Conservation (phyloP, 106 monocot species). For the Agapanthus africanus region DNA sequence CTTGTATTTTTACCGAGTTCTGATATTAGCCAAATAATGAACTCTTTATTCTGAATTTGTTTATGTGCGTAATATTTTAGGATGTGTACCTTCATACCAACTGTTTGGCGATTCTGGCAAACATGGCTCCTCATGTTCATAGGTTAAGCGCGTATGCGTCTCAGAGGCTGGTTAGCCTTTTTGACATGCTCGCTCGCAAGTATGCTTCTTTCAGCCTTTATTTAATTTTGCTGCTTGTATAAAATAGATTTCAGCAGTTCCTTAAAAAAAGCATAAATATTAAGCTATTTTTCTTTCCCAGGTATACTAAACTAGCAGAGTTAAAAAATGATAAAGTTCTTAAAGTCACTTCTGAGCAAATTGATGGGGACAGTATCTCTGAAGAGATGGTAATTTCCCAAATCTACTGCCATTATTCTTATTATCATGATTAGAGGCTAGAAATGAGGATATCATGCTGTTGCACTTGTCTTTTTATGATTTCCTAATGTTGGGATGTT, state of each 20-base stretch:
- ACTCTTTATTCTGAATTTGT: background rate
- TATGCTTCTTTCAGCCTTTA: conserved; percentile 25
- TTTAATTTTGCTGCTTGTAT: conserved; percentile 1
- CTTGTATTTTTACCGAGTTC: too few relatives aligned
- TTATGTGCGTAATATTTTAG: conserved; percentile 21
- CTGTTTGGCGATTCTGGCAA: conserved; percentile 88
- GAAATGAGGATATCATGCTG: background rate
- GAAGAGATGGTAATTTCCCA: conserved; percentile 69
- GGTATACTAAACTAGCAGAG: conserved; percentile 87
- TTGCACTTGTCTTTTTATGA: conserved; percentile 8
- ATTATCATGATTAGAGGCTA: background rate
- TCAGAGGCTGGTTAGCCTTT: conserved; percentile 94
- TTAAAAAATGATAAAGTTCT: conserved; percentile 50
- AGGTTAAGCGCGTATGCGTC: conserved; percentile 92
- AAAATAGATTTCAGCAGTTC: background rate
- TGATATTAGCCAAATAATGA: background rate
- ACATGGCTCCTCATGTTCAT: conserved; percentile 95
- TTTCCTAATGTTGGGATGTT: conserved; percentile 6
- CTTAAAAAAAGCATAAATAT: background rate
- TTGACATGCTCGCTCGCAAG: conserved; percentile 96
- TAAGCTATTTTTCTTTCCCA: conserved; percentile 16
- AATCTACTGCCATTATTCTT: background rate
- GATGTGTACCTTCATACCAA: conserved; percentile 96
- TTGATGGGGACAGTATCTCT: conserved; percentile 31
- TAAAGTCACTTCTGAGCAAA: conserved; percentile 27